phyloP scores from a whole-genome alignment of 2,329 filamentous ascomycete species.

The Ceratocystis ficicola region DNA sequence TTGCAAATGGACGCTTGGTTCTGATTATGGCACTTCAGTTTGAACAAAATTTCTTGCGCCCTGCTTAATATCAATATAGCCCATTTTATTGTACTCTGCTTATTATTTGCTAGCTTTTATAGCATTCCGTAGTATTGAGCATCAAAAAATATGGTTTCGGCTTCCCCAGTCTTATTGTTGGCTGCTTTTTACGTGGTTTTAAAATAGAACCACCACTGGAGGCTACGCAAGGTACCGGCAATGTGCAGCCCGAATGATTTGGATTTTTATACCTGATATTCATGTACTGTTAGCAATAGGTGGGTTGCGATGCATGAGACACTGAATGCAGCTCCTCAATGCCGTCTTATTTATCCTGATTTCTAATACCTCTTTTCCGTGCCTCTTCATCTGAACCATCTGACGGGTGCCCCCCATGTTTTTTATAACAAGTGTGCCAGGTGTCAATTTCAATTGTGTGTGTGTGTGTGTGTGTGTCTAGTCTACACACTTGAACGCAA shows the following conservation, averaged over 20 bases:
- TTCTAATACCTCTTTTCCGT: background rate
- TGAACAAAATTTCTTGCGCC: background rate
- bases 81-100: background rate
- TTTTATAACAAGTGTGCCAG: background rate
- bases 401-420: background rate
- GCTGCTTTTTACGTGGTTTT: background rate
- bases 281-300: background rate
- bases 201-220: background rate
- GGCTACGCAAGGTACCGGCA: too few species aligned
- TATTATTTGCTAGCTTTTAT: background rate
- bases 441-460: background rate
- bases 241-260: too few species aligned
- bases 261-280: background rate
- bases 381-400: background rate
- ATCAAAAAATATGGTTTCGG: background rate
- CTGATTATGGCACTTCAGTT: background rate
- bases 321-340: background rate
- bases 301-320: slow-evolving; percentile 1
- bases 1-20: background rate
- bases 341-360: background rate
- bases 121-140: background rate
- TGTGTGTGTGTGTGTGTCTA: too few species aligned
- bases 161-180: background rate
- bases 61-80: background rate
- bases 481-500: too few species aligned